Base-by-base conservation (phyloP, 2,329 filamentous ascomycete species). In the Colletotrichum spinosum region DNA sequence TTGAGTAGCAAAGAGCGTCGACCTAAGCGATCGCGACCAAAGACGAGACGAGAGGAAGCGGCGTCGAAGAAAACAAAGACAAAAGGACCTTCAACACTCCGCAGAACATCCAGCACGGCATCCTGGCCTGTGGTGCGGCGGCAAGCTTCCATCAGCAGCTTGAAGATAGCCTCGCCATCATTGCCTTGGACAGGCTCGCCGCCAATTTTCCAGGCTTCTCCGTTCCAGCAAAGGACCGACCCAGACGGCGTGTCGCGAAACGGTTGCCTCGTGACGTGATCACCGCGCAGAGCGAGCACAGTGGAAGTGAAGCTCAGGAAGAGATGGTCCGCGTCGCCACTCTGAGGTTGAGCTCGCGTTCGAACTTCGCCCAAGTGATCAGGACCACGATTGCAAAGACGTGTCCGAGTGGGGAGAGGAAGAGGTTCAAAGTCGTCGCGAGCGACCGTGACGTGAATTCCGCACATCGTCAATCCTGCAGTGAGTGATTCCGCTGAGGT, bases 211-310 rank as follows among this genome's bases (percentile, higher is more conserved):
- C 96, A 99, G 1, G 94, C 95, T 76, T 99, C 96, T 48, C 96
- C 96, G 74, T 99, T 99, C 96, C 96, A 99, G 83, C 95, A 97
- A 2, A 99, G 83, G 1, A 92, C 81, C 1, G 90, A 93, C 4
- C 84, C 83, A 0, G 84, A 84, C 0, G 71, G 68, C 3, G 74
- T 42, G 69, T 91, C 86, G 46, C 85, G 76, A 4, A 97, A 85
- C 2, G 96, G 96, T 76, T 98, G 96, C 39, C 79, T 75, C 7
- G 90, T 87, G 54, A 96, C 74, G 67, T 87, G 82, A 54, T 88
- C 85, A 34, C 95, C 95, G 71, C 96, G 88, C n/a, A 99, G 82
- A 4, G 94, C 90, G n/a, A 98, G 86, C 1, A 99, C 95, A 0
- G 94, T 97, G 7, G 95, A 96, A 11, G 88, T 86, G 72, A 97